Evolutionary conservation across 1,284 basidiomycete genomes (phyloP), one percentile per base, ranked within the genome.

Genomic region (Athelia sp.): DNA sequence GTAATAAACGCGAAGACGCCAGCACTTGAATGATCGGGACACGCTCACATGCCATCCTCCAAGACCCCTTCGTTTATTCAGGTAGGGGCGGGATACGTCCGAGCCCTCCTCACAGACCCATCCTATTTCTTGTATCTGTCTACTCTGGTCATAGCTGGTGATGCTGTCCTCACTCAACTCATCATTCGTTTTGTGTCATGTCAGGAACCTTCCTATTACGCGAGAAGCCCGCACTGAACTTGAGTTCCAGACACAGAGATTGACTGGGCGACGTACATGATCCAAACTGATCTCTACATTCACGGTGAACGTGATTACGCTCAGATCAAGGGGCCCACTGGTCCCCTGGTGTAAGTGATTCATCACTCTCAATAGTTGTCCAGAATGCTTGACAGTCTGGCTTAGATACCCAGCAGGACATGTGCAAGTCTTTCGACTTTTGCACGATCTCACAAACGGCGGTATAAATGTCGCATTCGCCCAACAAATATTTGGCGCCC

Each of bases 231-330:
- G 38, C 34, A 36, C 43, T 57, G 47, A 60, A 62, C 46, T 38
- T 43, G 51, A 43, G 43, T 49, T 52, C 47, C 69, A 96, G 93
- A 95, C 70, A 99, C 97, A n/a, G 96, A 99, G 69, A 99, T 99
- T 61, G 97, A 99, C 70, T 99, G 90, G 81, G 79, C 84, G 62
- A 96, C 94, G 0, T 97, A 97, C 62, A 87, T 95, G 79, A 75
- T 87, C 52, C 97, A 99, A 54, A 80, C 90, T 1, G 76, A 86
- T 48, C 66, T 90, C 45, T 95, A 90, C 67, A 61, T 89, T 43
- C 78, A 82, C 43, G 96, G 96, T 34, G 87, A 97, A 67, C 75
- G 87, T 23, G 82, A 95, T 64, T 99, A 99, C 64, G 73, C 81
- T n/a, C 71, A 77, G 50, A 87, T 99, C 52, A 75, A 79, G 51